A percentile compares a stretch with the other conserved stretches of the same genome.
phyloP scores from a whole-genome alignment of 768 basidiomycete genomes.

The Pisolithus sp. region DNA sequence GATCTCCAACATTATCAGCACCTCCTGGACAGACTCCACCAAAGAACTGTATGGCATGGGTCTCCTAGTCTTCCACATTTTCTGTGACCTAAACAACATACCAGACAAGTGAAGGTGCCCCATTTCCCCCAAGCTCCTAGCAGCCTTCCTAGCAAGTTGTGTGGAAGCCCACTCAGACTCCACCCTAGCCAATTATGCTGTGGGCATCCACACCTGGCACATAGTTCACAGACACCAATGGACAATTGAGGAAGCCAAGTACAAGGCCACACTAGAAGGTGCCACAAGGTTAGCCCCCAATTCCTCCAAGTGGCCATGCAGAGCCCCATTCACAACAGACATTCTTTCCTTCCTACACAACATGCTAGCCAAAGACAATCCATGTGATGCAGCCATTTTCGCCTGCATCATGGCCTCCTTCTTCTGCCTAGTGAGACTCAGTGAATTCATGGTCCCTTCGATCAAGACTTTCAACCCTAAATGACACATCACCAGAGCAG shows the following conservation, averaged over 20 bases:
- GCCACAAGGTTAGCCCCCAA: constrained; percentile 2
- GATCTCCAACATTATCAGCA: constrained; percentile 18
- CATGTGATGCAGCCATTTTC: constrained; percentile 22
- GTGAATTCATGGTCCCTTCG: constrained; percentile 33
- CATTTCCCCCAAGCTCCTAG: constrained; percentile 16
- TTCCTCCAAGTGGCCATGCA: constrained; percentile 1
- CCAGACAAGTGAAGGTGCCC: constrained; percentile 30
- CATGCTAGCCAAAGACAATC: constrained; percentile 4
- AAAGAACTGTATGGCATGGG: constrained; percentile 33
- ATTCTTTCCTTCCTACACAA: not conserved
- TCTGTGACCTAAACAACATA: constrained; percentile 30
- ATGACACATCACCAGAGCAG: constrained; percentile 21
- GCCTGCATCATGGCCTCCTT: constrained; percentile 14
- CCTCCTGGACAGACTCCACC: constrained; percentile 28
- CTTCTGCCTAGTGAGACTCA: constrained; percentile 27
- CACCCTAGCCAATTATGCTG: constrained; percentile 33
- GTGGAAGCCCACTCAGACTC: constrained; percentile 28
- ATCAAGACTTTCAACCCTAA: constrained; percentile 25
- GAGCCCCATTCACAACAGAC: constrained; percentile 9
- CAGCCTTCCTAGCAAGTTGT: constrained; percentile 23
- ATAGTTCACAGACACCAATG: constrained; percentile 28
- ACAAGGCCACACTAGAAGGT: constrained; percentile 11
- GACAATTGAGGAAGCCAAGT: constrained; percentile 27
- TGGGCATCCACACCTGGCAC: constrained; percentile 42
- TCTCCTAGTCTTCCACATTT: constrained; percentile 34